Base-by-base conservation (phyloP, 73 alveolate genomes). In the Paramecium pentaurelia region DNA sequence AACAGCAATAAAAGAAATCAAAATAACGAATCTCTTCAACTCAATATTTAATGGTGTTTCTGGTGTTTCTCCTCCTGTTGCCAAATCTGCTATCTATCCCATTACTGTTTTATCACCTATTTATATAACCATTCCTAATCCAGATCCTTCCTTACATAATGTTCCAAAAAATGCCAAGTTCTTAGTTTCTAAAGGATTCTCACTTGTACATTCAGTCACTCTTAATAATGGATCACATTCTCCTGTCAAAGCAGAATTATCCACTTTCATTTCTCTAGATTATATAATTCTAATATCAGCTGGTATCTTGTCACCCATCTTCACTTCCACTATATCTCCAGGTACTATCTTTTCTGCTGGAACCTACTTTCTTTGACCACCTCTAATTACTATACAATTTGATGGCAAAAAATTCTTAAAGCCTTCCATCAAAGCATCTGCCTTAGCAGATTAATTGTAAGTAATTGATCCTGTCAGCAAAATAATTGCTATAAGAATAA, bases 201-300 rank as follows among this genome's bases (percentile, higher is more conserved):
- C 98, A 71, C 89, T 84, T 49, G 96, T 95, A 91, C 96, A 93
- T 91, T 96, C 98, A 20, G 86, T 88, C 7, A 80, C 73, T 70
- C 94, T 88, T 7, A 88, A 45, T 11, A 95, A 96, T 40, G 98
- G 94, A 59, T 92, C 95, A 16, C 97, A 92, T 90, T 98, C 99
- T 92, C 99, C 99, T 42, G 99, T 98, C 22, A 98, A 95, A 20
- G 98, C 96, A 28, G 99, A 98, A 83, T 98, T 99, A 73, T 98
- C 99, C 5, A 98, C 98, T 64, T 97, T 95, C 77, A 98, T 95
- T 12, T 98, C 94, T 59, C 97, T 95, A 44, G 99, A 86, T 28
- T 95, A 86, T 25, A 97, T 96, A 54, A 97, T 70, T 51, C 99
- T 93, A 42, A 97, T 93, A 92, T 98, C 99, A 1, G 99, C 99